Evolutionary conservation across 345 rosid genomes (phyloP).

Genomic region (Bruguiera gymnorhiza): DNA sequence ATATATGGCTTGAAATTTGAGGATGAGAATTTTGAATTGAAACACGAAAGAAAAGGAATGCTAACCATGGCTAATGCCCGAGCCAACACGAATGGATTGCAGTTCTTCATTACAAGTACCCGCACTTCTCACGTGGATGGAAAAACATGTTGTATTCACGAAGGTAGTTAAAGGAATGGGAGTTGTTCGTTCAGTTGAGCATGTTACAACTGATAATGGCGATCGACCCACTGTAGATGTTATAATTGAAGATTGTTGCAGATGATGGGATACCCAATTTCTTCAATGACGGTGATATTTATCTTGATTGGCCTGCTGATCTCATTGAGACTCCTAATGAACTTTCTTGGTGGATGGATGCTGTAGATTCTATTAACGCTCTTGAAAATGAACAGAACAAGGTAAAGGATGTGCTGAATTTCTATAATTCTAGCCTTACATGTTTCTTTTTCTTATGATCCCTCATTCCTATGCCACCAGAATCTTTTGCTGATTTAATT

Average conservation of each 20-base stretch:
- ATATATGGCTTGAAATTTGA: constrained; percentile 84
- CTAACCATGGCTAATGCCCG: constrained; percentile 89
- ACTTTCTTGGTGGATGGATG: constrained; percentile 88
- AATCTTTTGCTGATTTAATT: no score
- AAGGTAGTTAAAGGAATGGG: constrained; percentile 90
- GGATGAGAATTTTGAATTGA: constrained; percentile 23
- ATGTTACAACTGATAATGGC: constrained; percentile 48
- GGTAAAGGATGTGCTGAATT: no score
- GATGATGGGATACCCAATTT: constrained; percentile 79
- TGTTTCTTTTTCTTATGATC: no score
- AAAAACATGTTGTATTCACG: constrained; percentile 87
- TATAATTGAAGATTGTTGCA: constrained; percentile 51
- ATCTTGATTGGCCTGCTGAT: constrained; percentile 92
- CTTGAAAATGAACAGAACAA: no score
- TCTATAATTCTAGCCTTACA: no score
- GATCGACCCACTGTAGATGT: constrained; percentile 60
- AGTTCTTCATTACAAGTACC: constrained; percentile 88
- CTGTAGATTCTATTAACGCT: constrained; percentile 37
- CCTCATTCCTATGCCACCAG: no score
- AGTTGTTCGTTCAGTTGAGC: constrained; percentile 84
- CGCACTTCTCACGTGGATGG: constrained; percentile 86
- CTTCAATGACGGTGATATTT: constrained; percentile 79
- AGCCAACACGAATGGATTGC: constrained; percentile 83
- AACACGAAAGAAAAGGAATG: constrained; percentile 65
- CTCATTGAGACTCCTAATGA: constrained; percentile 57